These are phyloP conservation scores for Solanum sparsipilum DNA, from an alignment of 257 asterid species.

Conservation along the genomic window DNA sequence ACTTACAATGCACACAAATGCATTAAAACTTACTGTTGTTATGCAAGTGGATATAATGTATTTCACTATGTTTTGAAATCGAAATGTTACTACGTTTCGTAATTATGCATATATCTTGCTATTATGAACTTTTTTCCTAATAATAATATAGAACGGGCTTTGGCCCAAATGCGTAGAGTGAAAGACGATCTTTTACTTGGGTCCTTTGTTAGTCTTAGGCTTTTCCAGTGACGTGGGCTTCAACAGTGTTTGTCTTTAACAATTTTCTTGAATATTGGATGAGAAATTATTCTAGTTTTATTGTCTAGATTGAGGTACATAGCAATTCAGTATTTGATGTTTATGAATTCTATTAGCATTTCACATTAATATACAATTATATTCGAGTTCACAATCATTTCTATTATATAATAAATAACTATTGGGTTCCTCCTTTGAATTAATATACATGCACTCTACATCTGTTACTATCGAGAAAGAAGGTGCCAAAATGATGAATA, in stretches of 20 bases:
- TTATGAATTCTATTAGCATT: not conserved
- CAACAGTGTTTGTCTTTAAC: not conserved
- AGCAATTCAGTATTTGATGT: not conserved
- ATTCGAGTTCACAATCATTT: not conserved
- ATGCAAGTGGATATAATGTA: not conserved
- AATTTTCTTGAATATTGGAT: not conserved
- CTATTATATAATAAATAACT: not conserved
- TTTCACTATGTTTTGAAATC: not conserved
- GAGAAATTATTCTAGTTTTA: not conserved
- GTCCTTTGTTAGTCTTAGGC: not conserved
- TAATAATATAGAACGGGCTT: not conserved
- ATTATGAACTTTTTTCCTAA: not conserved
- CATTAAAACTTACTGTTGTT: not conserved
- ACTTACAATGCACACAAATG: not conserved
- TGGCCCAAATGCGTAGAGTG: not conserved
- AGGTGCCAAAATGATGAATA: not conserved
- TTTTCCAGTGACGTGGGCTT: not conserved
- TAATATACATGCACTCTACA: too few relatives aligned
- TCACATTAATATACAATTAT: not conserved
- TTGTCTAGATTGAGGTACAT: not conserved
- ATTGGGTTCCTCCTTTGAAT: not conserved
- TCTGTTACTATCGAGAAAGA: not conserved
- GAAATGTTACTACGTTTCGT: not conserved
- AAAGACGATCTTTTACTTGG: not conserved
- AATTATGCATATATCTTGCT: not conserved